These are phyloP conservation scores for Murraya koenigii DNA, from an alignment of 345 rosid genomes.

Conservation along the genomic window DNA sequence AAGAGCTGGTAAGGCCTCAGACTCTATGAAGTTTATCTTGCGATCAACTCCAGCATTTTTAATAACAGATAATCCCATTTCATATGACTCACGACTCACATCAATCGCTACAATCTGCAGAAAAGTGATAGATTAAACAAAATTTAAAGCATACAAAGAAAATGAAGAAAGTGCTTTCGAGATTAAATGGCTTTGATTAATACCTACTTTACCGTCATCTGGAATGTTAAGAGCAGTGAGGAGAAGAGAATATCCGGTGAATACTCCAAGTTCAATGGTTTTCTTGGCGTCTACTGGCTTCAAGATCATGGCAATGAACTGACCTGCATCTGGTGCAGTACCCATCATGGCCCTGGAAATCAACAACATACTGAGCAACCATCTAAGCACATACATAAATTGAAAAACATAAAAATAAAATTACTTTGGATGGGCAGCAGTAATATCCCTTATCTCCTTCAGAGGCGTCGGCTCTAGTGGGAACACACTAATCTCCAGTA, in stretches of 20 bases:
- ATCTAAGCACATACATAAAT: background rate
- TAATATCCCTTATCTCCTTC: slow-evolving; percentile 55
- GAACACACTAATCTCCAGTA: slow-evolving; percentile 63
- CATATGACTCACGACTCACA: slow-evolving; percentile 27
- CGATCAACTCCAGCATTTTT: slow-evolving; percentile 38
- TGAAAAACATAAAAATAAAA: background rate
- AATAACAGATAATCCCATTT: slow-evolving; percentile 40
- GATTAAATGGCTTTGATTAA: too few species aligned
- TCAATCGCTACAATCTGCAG: slow-evolving; percentile 37
- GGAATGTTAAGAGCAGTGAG: slow-evolving; percentile 43
- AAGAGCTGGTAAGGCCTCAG: slow-evolving; percentile 32
- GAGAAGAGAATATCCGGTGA: slow-evolving; percentile 53
- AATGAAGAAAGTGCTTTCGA: background rate
- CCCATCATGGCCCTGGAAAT: slow-evolving; percentile 28
- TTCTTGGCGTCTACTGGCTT: slow-evolving; percentile 40
- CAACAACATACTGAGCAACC: background rate
- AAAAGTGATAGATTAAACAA: background rate
- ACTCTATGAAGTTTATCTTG: slow-evolving; percentile 39
- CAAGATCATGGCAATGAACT: slow-evolving; percentile 40
- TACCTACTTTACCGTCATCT: slow-evolving; percentile 30
- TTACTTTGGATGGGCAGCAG: slow-evolving; percentile 49
- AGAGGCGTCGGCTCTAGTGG: slow-evolving; percentile 65
- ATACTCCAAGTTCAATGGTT: slow-evolving; percentile 51
- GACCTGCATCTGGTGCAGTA: slow-evolving; percentile 44
- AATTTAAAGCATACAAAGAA: too few species aligned